Conservation (phyloP, 768 basidiomycete genomes). For the Trametes coccinea region DNA sequence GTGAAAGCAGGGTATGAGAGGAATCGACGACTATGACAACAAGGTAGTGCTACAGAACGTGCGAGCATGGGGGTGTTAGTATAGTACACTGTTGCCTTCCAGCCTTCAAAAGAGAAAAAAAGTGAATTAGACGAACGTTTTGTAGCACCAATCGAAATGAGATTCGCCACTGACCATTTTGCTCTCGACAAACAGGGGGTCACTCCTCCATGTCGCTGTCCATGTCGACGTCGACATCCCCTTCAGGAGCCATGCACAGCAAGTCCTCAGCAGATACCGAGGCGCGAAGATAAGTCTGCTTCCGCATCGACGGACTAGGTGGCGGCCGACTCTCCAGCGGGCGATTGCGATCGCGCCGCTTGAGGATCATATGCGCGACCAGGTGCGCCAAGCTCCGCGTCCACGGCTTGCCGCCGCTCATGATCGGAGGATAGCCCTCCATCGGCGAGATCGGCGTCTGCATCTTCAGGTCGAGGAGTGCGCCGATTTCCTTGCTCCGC, state of each 20-base stretch:
- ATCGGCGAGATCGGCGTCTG: constrained; percentile 29
- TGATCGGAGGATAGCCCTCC: constrained; percentile 13
- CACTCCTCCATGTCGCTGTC: constrained; percentile 18
- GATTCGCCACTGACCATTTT: constrained; percentile 17
- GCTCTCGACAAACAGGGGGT: constrained; percentile 20
- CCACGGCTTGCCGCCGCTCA: constrained; percentile 28
- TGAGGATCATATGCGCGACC: constrained; percentile 50
- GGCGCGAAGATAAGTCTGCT: constrained; percentile 34
- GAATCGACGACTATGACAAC: constrained; percentile 23
- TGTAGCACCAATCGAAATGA: neutral
- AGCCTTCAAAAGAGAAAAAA: constrained; percentile 4
- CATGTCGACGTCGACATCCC: constrained; percentile 1
- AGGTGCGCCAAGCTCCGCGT: constrained; percentile 39
- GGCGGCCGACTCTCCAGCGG: constrained; percentile 40
- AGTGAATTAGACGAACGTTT: neutral
- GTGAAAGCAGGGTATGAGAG: constrained; percentile 21
- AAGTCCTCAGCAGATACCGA: constrained; percentile 23
- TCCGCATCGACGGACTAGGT: constrained; percentile 26
- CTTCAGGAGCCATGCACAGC: neutral
- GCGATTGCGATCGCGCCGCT: constrained; percentile 40
- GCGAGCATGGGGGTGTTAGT: constrained; percentile 21
- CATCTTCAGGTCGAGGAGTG: constrained; percentile 58
- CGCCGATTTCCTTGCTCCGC: constrained; percentile 53
- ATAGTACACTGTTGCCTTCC: constrained; percentile 24
- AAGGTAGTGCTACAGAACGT: constrained; percentile 24